Evolutionary conservation across 164 flowering plant genomes (phyloP).

Genomic region (Magnolia officinalis): DNA sequence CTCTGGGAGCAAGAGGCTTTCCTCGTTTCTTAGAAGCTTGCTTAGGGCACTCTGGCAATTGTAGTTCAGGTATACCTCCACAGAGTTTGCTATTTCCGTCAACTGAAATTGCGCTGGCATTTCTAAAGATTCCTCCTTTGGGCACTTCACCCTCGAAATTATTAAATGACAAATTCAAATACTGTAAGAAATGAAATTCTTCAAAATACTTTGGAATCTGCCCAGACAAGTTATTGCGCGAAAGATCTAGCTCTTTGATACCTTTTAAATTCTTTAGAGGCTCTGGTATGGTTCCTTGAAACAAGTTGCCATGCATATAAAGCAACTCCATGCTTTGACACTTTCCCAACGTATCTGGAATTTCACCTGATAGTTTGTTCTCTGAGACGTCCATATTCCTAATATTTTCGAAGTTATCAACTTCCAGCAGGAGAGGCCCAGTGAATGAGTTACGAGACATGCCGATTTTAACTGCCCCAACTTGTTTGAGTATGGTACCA

Average conservation of each 20-base stretch:
- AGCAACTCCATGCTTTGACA: too few species aligned
- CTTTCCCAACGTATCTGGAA: too few species aligned
- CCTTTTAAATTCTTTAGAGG: background rate
- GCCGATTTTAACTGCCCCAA: background rate
- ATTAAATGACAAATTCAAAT: background rate
- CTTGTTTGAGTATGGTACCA: constrained; percentile 19
- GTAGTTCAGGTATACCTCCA: background rate
- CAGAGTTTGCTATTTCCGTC: background rate
- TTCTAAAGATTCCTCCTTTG: constrained; percentile 3
- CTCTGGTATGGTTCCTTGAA: too few species aligned
- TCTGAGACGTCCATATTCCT: too few species aligned
- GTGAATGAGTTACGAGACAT: background rate
- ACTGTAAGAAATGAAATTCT: background rate
- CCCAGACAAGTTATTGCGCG: background rate
- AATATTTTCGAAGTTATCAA: too few species aligned
- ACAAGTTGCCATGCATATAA: too few species aligned
- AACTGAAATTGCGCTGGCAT: background rate
- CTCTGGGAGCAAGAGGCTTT: background rate
- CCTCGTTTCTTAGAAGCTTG: too few species aligned
- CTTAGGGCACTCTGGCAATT: too few species aligned
- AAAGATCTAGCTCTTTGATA: background rate
- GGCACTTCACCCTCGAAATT: constrained; percentile 4
- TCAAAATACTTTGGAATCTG: background rate
- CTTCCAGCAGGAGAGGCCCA: background rate
- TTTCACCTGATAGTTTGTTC: too few species aligned